Percentiles rank a stretch among this genome's conserved stretches.
These are phyloP conservation scores for Lantana camara DNA, from an alignment of 257 asterid genomes.

Conservation along the genomic window DNA sequence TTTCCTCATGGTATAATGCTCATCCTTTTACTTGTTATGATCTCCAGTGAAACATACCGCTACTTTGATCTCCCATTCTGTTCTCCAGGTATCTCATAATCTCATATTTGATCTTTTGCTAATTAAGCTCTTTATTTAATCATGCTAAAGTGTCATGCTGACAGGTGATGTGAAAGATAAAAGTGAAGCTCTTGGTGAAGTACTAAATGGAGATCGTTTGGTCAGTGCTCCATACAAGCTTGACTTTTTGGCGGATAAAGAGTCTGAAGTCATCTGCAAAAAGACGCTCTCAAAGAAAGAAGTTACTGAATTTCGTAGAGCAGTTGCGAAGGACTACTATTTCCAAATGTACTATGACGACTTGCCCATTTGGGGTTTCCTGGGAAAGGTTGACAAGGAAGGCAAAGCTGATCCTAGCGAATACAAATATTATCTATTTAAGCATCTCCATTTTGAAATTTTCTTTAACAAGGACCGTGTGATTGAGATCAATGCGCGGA, in stretches of 20 bases:
- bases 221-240: conserved; percentile 75
- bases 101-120: not conserved
- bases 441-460: conserved; percentile 69
- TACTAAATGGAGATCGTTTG: conserved; percentile 68
- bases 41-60: conserved; percentile 69
- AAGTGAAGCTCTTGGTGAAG: conserved; percentile 76
- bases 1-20: not conserved
- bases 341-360: conserved; percentile 85
- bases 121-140: not conserved
- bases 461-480: conserved; percentile 64
- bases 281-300: conserved; percentile 54
- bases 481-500: conserved; percentile 71
- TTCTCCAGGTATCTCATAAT: conserved; percentile 49
- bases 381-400: conserved; percentile 73
- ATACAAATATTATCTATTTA: conserved; percentile 62
- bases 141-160: conserved; percentile 13
- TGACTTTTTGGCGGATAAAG: conserved; percentile 65
- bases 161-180: conserved; percentile 74
- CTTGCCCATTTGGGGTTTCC: conserved; percentile 80
- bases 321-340: conserved; percentile 72
- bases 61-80: conserved; percentile 82
- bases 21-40: conserved; percentile 15
- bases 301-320: conserved; percentile 58
- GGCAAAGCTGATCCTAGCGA: conserved; percentile 65
- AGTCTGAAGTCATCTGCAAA: conserved; percentile 56